A percentile compares a stretch with the other conserved stretches of the same genome.
Conservation (phyloP, 2,329 filamentous ascomycete species). For the Madurella mycetomatis region DNA sequence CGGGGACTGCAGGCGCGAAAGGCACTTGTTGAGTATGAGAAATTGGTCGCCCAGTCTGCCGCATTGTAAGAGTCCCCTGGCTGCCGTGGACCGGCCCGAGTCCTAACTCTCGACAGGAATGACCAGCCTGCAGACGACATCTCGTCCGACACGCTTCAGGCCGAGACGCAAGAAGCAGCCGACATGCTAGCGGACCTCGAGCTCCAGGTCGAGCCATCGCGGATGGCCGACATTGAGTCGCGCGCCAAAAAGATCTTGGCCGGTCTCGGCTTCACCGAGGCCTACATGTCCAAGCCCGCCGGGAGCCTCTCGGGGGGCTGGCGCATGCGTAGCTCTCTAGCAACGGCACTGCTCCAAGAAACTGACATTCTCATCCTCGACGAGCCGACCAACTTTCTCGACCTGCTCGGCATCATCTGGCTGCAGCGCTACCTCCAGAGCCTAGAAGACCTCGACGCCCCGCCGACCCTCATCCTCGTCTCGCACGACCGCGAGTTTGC, state of each 20-base stretch:
- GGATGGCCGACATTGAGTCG: constrained; percentile 58
- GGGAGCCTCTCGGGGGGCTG: constrained; percentile 71
- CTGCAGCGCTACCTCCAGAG: constrained; percentile 67
- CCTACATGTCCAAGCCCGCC: constrained; percentile 55
- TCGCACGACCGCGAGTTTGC: constrained; percentile 83
- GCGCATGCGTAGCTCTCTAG: constrained; percentile 65
- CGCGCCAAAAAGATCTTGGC: constrained; percentile 62
- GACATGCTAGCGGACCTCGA: constrained; percentile 68
- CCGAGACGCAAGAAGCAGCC: constrained; percentile 64
- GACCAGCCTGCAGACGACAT: constrained; percentile 55
- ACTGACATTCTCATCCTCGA: constrained; percentile 77
- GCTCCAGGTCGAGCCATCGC: constrained; percentile 61
- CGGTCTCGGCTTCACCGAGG: constrained; percentile 67
- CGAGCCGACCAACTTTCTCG: constrained; percentile 83
- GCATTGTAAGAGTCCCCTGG: constrained; percentile 39
- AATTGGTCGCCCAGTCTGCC: constrained; percentile 55
- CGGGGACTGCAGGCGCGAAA: constrained; percentile 74
- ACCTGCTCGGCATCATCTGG: constrained; percentile 80
- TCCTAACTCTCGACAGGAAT: constrained; percentile 30
- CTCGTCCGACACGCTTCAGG: constrained; percentile 50
- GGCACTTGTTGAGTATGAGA: constrained; percentile 64
- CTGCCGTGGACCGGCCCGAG: neutral
- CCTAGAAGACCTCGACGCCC: constrained; percentile 44
- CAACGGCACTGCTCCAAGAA: constrained; percentile 63
- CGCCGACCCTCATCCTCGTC: constrained; percentile 69